phyloP scores from a whole-genome alignment of 306 rosid genomes.

The Rubus idaeus region DNA sequence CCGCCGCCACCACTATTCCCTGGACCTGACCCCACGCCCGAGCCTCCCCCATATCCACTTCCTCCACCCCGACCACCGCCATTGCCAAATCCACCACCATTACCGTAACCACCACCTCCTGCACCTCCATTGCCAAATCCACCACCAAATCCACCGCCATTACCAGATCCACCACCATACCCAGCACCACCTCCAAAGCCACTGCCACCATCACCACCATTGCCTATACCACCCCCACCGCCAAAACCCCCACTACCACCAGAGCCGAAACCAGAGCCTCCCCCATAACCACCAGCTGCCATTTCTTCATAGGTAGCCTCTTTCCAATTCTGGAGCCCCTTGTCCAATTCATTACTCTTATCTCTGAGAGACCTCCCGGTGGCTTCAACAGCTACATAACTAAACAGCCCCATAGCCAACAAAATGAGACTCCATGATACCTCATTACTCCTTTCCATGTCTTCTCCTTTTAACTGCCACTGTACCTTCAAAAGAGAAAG shows the following conservation, averaged over 20 bases:
- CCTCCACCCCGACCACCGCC: conserved; percentile 12
- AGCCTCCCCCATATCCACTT: conserved; percentile 17
- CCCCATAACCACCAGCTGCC: conserved; percentile 32
- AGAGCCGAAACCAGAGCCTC: conserved; percentile 32
- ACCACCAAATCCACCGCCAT: conserved; percentile 28
- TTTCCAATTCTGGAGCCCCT: conserved; percentile 7
- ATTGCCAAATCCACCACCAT: conserved; percentile 22
- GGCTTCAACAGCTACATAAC: conserved; percentile 24
- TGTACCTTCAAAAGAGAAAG: not conserved
- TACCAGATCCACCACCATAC: conserved; percentile 21
- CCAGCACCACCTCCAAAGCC: conserved; percentile 18
- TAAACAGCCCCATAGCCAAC: conserved; percentile 23
- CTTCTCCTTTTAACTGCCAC: not conserved
- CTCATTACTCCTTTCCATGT: conserved; percentile 32
- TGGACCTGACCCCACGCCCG: not conserved
- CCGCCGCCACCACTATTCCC: conserved; percentile 20
- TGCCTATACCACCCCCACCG: conserved; percentile 28
- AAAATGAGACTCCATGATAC: conserved; percentile 24
- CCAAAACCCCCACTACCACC: conserved; percentile 37
- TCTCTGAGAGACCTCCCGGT: conserved; percentile 22
- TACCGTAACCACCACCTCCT: not conserved
- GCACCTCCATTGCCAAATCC: conserved; percentile 19
- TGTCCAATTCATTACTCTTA: conserved; percentile 4
- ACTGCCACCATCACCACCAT: conserved; percentile 19
- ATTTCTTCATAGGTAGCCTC: not conserved